Evolutionary conservation across 352 stramenopile species (phyloP).

Genomic region (Pseudoperonospora humuli): DNA sequence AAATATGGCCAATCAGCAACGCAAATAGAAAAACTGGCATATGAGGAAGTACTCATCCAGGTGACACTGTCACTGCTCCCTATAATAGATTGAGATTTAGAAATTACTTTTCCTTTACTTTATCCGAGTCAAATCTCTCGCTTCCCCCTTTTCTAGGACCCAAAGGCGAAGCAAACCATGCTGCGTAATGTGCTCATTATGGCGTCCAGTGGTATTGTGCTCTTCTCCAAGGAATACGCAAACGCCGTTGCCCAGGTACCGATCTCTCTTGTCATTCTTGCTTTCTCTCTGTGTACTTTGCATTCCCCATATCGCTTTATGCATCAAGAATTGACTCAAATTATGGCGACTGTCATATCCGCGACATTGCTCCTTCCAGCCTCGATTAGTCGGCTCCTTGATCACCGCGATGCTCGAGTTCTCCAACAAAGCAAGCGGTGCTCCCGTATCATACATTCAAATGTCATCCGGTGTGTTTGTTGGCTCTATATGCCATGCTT

Average conservation of each 20-base stretch:
- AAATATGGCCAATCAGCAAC: too few species aligned
- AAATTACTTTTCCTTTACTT: neutral
- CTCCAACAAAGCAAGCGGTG: slow-evolving; percentile 81
- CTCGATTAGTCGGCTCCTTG: slow-evolving; percentile 83
- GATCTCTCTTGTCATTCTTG: neutral
- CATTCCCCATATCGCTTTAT: neutral
- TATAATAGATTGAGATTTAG: too few species aligned
- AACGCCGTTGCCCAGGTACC: slow-evolving; percentile 78
- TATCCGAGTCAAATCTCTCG: slow-evolving; percentile 8
- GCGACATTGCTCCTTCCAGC: slow-evolving; percentile 25
- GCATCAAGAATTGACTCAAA: slow-evolving; percentile 12
- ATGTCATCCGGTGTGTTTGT: slow-evolving; percentile 56
- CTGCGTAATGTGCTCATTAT: slow-evolving; percentile 91
- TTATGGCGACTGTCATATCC: neutral
- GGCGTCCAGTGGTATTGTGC: slow-evolving; percentile 86
- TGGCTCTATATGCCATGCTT: slow-evolving; percentile 2
- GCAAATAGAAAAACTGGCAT: too few species aligned
- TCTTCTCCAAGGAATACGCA: slow-evolving; percentile 90
- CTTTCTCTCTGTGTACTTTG: slow-evolving; percentile 3
- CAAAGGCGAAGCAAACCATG: slow-evolving; percentile 38
- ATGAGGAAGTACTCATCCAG: too few species aligned
- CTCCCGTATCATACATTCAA: slow-evolving; percentile 88
- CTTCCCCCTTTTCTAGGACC: slow-evolving; percentile 8
- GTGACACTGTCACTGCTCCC: too few species aligned
- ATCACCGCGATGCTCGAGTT: slow-evolving; percentile 91